A percentile compares a stretch with the other conserved stretches of the same genome.
These are phyloP conservation scores for Coemansia sp. DNA, from an alignment of 192 early-diverging fungal genomes.

Conservation along the genomic window DNA sequence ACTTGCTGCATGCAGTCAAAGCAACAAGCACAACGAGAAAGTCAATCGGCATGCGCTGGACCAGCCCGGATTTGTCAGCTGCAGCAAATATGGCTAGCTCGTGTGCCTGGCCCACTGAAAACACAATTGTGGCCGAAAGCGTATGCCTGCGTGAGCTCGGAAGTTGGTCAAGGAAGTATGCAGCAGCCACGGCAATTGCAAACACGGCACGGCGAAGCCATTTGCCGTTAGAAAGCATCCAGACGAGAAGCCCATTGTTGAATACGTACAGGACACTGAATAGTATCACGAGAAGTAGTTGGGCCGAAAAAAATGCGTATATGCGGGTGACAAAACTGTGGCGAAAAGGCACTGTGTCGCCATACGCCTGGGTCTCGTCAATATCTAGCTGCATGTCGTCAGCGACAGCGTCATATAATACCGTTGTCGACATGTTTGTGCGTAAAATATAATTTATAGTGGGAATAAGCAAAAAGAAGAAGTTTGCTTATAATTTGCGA, in stretches of 20 bases:
- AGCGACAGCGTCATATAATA: neutral
- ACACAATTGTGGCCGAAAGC: neutral
- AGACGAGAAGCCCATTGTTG: neutral
- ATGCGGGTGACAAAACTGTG: neutral
- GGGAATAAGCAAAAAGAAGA: no score
- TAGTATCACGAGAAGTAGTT: neutral
- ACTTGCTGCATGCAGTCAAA: neutral
- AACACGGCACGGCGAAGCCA: neutral
- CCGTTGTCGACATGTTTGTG: neutral
- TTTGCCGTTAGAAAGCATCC: neutral
- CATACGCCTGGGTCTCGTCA: neutral
- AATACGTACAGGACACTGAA: neutral
- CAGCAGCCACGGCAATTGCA: neutral
- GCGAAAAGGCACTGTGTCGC: neutral
- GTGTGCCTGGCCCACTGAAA: neutral
- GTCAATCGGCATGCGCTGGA: neutral
- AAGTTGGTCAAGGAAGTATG: neutral
- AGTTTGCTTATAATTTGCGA: no score
- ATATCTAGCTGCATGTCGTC: neutral
- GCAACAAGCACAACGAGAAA: neutral
- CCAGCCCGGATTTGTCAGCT: neutral
- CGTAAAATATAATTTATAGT: no score
- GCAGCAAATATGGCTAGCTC: neutral
- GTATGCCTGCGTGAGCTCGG: neutral
- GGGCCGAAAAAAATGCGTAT: neutral